Evolutionary conservation across 495 filamentous ascomycete genomes (phyloP), one percentile per base, ranked within the genome.

Genomic region (Echria macrotheca): DNA sequence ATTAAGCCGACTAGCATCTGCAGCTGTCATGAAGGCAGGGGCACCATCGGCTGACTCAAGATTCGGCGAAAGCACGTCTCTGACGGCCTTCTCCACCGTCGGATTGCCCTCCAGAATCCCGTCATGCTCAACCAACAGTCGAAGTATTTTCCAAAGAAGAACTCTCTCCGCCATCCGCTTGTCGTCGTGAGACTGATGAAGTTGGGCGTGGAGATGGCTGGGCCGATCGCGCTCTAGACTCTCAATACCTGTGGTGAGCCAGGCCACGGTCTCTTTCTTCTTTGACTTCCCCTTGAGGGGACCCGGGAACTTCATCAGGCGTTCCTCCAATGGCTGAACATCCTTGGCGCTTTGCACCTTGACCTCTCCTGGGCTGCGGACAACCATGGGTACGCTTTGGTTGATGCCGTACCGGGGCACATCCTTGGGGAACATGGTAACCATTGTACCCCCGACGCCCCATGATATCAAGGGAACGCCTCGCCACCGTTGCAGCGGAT

Each of bases 191-290:
- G 66, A 72, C 52, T 62, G 63, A 33, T 57, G 47, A 4, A 66
- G 47, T 37, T 79, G 71, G 36, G 78, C 19, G 19, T 66, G 26
- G 63, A 71, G 61, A 4, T 70, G 71, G 1, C 71, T 69, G 6
- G 81, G 65, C n/a, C 74, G 66, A 19, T 74, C 75, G 18, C 74
- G 76, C 64, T 91, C 88, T 21, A 96, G 68, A 4, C 67, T 73
- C 10, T 81, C 80, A 54, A 95, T 88, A 32, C 82, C 85, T 54
- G 75, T 73, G 2, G 70, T 81, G 25, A 99, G 71, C 93, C 94
- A 99, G 4, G 83, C 65, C 29, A 91, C 46, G 3, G 86, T 77
- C 47, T 99, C 94, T 68, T 97, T 97, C 72, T 97, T 99, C 75
- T 91, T 96, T 1, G 81, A 80, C 60, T 97, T 96, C 25, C 80